A percentile compares a stretch with the other conserved stretches of the same genome.
Evolutionary conservation across 371 early-diverging fungal genomes (phyloP).

Genomic region (Mucor velutinosus): DNA sequence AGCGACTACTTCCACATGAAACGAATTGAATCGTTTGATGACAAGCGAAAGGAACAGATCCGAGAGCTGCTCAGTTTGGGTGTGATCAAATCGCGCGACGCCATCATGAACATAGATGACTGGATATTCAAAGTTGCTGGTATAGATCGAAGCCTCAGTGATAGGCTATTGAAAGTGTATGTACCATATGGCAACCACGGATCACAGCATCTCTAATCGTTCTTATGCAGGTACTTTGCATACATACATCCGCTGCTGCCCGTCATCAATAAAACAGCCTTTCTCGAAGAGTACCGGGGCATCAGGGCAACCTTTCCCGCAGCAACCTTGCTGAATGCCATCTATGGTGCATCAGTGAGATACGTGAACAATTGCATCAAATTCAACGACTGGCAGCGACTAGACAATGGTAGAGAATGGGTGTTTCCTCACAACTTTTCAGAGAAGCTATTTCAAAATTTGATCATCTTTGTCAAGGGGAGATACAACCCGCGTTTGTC

Average conservation of each 20-base stretch:
- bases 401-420: constrained; percentile 6
- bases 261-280: constrained; percentile 24
- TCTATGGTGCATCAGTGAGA: constrained; percentile 24
- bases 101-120: constrained; percentile 12
- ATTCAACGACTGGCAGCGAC: constrained; percentile 9
- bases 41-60: constrained; percentile 10
- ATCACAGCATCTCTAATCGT: background rate
- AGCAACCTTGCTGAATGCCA: constrained; percentile 14
- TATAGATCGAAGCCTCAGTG: constrained; percentile 25
- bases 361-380: constrained; percentile 15
- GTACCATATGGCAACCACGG: background rate
- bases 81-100: constrained; percentile 3
- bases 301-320: constrained; percentile 11
- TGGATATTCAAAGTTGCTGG: constrained; percentile 26
- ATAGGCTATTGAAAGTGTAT: constrained; percentile 31
- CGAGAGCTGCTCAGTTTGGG: constrained; percentile 7
- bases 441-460: background rate
- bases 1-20: constrained; percentile 25
- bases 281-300: constrained; percentile 30
- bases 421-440: constrained; percentile 9
- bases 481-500: constrained; percentile 26
- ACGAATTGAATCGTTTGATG: constrained; percentile 17
- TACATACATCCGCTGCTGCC: constrained; percentile 26
- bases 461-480: constrained; percentile 4
- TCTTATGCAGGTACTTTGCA: constrained; percentile 21